These are phyloP conservation scores for Acanthamoeba lenticulata DNA, from an alignment of 208 protist species.

Conservation along the genomic window DNA sequence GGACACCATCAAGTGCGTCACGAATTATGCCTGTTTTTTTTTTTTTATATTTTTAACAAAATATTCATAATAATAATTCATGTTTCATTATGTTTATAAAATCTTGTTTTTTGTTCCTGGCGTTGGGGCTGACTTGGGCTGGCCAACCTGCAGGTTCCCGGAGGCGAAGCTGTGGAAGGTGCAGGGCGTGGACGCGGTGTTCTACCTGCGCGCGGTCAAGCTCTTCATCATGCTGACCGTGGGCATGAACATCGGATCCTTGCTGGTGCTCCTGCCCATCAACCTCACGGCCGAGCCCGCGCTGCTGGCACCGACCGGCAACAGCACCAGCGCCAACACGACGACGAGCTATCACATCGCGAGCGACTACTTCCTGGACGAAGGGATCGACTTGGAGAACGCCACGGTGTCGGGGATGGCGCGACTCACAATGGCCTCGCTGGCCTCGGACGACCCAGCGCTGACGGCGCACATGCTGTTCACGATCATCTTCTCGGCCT, in stretches of 20 bases:
- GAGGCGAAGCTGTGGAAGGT: constrained; percentile 8
- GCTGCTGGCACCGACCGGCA: neutral
- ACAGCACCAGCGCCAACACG: neutral
- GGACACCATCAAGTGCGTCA: constrained; percentile 10
- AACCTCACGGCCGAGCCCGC: neutral
- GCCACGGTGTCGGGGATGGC: neutral
- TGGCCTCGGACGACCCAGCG: neutral
- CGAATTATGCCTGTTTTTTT: neutral
- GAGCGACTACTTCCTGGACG: constrained; percentile 7
- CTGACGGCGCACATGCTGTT: constrained; percentile 7
- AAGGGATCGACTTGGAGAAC: neutral
- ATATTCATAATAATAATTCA: neutral
- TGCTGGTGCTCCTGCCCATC: constrained; percentile 11
- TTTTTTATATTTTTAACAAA: neutral
- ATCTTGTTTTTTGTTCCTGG: too few species aligned
- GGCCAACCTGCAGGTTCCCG: neutral
- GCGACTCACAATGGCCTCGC: neutral
- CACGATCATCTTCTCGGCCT: constrained; percentile 10
- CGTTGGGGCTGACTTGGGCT: neutral
- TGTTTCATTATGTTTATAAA: too few species aligned
- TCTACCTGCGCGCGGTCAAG: constrained; percentile 2
- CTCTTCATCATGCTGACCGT: neutral
- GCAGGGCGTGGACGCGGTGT: constrained; percentile 1
- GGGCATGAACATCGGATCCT: neutral
- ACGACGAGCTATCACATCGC: neutral